Evolutionary conservation across 352 stramenopile genomes (phyloP), one percentile per base, ranked within the genome.

Genomic region (Phytophthora crassamura): DNA sequence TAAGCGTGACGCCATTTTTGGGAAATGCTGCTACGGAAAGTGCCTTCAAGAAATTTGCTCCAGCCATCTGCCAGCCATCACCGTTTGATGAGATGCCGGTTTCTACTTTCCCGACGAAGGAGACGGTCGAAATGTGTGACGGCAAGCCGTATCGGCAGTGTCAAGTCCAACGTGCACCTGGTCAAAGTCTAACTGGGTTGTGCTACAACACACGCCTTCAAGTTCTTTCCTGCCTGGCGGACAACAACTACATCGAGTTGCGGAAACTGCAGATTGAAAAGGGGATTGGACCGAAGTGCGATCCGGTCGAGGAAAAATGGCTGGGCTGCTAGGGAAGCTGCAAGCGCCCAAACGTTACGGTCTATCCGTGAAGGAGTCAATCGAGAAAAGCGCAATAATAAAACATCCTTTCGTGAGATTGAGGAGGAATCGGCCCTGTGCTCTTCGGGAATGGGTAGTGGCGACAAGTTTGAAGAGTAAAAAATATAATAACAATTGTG

Each of bases 251-350:
- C 8, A 66, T 75, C 16, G 39, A 22, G 8, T 43, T 83, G 5
- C 75, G 68, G 4, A 45, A 52, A 11, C 46, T 65, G 2, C 58
- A 72, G 30, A 78, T 76, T 10, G 62, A 71, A 10, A 73, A 55
- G 46, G 55, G 45, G 14, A 45, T 68, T 2, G 75, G 75, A 0
- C 39, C 25, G 0, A 43, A 22, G 20, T 83, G 72, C 22, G 68
- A 80, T 28, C 55, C 59, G 2, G 38, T 38, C 2, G 67, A 72
- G 12, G 72, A 83, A 28, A 64, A 62, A 2, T 83, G 75, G 72
- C 59, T 83, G 12, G 72, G 69, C 4, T 83, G 75, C 28, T 28
- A 28, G 22, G 22, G n/a, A n/a, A n/a, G n/a, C n/a, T n/a, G n/a
- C n/a, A n/a, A n/a, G n/a, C 22, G 22, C 22, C 22, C 22, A 4